These are phyloP conservation scores for Psophocarpus tetragonolobus DNA, from an alignment of 306 rosid genomes.

Conservation along the genomic window DNA sequence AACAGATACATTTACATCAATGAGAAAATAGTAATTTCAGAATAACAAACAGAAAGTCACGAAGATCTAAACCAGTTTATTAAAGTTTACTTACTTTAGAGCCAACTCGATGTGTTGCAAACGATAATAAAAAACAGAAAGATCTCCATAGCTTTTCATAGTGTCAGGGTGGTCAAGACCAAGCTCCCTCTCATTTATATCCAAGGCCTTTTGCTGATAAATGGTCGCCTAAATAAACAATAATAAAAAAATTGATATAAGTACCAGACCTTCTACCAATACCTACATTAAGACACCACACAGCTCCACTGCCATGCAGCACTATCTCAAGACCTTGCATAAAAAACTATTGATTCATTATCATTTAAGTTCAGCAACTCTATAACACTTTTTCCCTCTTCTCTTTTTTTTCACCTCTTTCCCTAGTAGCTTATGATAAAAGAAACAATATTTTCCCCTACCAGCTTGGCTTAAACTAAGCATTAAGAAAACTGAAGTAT, in stretches of 20 bases:
- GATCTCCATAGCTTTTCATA: slow-evolving; percentile 99
- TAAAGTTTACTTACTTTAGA: slow-evolving; percentile 70
- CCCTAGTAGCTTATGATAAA: neutral
- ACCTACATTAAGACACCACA: neutral
- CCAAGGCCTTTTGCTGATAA: slow-evolving; percentile 95
- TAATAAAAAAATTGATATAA: neutral
- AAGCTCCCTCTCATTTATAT: slow-evolving; percentile 92
- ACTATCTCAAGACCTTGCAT: neutral
- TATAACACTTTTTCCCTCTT: neutral
- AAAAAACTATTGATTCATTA: neutral
- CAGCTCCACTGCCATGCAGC: neutral
- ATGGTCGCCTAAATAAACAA: slow-evolving; percentile 72
- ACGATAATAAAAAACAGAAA: slow-evolving; percentile 93
- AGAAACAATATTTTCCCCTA: neutral
- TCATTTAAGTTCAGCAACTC: neutral
- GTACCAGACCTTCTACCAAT: neutral
- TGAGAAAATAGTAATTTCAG: slow-evolving; percentile 32
- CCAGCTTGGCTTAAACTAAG: neutral
- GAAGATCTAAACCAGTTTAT: slow-evolving; percentile 27
- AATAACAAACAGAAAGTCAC: slow-evolving; percentile 27
- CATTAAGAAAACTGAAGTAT: neutral
- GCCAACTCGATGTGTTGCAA: slow-evolving; percentile 95
- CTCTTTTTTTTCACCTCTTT: neutral
- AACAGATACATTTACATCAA: slow-evolving; percentile 28
- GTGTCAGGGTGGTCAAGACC: slow-evolving; percentile 99